phyloP scores from a whole-genome alignment of 371 early-diverging fungal species.

The Syncephalastrum sp. region DNA sequence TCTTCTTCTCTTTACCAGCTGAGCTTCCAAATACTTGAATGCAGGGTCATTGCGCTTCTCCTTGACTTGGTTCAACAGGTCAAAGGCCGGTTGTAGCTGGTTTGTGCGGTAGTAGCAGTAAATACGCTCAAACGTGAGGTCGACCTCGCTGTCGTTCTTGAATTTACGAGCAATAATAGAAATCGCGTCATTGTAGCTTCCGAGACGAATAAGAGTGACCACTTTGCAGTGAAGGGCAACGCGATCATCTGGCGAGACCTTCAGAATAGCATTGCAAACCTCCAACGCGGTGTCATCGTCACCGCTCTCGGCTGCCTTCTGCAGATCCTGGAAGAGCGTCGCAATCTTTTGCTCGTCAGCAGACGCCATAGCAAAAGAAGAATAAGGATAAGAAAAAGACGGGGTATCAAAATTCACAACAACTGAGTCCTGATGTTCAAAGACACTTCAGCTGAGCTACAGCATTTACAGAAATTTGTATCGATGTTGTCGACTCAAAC shows the following conservation, averaged over 20 bases:
- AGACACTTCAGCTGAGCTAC: too few species aligned
- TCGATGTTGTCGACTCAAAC: too few species aligned
- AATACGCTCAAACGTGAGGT: slow-evolving; percentile 61
- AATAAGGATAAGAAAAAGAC: too few species aligned
- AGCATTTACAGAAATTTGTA: too few species aligned
- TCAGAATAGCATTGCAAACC: slow-evolving; percentile 45
- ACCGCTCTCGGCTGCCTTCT: slow-evolving; percentile 26
- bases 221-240: slow-evolving; percentile 63
- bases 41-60: slow-evolving; percentile 25
- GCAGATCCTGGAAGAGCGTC: slow-evolving; percentile 31
- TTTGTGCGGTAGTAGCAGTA: slow-evolving; percentile 76
- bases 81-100: slow-evolving; percentile 56
- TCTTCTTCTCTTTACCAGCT: slow-evolving; percentile 50
- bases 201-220: slow-evolving; percentile 70
- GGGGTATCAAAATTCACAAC: too few species aligned
- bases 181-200: slow-evolving; percentile 65
- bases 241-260: slow-evolving; percentile 47
- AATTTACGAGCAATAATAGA: slow-evolving; percentile 49
- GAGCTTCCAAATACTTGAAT: slow-evolving; percentile 62
- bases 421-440: too few species aligned
- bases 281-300: slow-evolving; percentile 38
- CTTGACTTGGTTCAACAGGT: slow-evolving; percentile 39
- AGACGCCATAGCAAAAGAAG: slow-evolving; percentile 15
- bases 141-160: slow-evolving; percentile 31
- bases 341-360: slow-evolving; percentile 28